A percentile compares a stretch with the other conserved stretches of the same genome.
Conservation (phyloP, 257 asterid genomes). For the Petrea volubilis region DNA sequence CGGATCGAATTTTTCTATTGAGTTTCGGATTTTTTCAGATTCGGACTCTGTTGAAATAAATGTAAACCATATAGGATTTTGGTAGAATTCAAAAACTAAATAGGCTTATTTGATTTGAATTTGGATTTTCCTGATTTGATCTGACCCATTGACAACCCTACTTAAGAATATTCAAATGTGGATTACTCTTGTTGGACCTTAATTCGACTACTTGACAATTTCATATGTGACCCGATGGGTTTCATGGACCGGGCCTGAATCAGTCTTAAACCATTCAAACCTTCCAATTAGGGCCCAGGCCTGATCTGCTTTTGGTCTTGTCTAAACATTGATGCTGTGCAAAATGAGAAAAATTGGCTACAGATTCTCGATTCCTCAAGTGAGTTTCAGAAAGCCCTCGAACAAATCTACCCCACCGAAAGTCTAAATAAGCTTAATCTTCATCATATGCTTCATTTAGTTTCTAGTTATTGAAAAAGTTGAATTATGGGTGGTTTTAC, state of each 20-base stretch:
- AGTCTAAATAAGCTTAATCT: conserved; percentile 13
- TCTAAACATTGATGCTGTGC: neutral
- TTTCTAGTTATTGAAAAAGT: neutral
- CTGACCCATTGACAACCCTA: too few species aligned
- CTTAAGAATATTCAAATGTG: too few species aligned
- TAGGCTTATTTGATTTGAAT: too few species aligned
- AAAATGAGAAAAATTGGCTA: neutral
- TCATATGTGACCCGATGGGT: neutral
- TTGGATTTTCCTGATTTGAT: too few species aligned
- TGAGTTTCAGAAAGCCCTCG: conserved; percentile 37
- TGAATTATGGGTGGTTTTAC: neutral
- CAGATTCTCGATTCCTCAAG: conserved; percentile 38
- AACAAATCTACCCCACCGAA: neutral
- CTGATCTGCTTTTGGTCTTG: neutral
- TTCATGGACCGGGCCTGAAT: neutral
- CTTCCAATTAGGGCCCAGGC: neutral
- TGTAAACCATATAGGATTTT: too few species aligned
- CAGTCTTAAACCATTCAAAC: neutral
- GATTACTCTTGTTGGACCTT: too few species aligned
- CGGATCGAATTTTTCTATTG: too few species aligned
- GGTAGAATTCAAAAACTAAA: too few species aligned
- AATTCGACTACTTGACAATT: too few species aligned
- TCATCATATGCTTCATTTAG: too few species aligned
- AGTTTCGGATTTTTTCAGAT: too few species aligned
- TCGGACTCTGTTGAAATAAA: too few species aligned